These are phyloP conservation scores for Ogataea glucozyma DNA, from an alignment of 805 yeast species.

Conservation along the genomic window DNA sequence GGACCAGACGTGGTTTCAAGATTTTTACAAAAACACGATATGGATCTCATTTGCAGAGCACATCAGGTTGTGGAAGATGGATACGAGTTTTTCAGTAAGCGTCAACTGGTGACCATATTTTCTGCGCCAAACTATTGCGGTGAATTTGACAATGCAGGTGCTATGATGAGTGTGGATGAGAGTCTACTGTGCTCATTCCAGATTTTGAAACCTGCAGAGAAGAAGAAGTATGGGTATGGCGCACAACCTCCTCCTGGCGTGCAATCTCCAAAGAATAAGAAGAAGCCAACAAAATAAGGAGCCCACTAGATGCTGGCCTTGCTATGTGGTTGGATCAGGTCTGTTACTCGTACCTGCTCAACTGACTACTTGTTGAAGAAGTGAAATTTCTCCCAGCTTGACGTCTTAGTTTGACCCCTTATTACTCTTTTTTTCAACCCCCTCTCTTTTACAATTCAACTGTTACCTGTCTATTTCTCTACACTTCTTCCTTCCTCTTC, in stretches of 20 bases:
- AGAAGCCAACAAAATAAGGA: constrained; percentile 30
- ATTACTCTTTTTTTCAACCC: background rate
- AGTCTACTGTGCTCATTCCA: constrained; percentile 93
- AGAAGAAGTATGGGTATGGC: constrained; percentile 61
- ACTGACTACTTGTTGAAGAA: background rate
- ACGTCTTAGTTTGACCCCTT: constrained; percentile 8
- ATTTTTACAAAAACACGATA: constrained; percentile 93
- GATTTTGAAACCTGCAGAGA: constrained; percentile 96
- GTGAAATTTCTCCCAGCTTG: background rate
- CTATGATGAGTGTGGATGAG: constrained; percentile 99
- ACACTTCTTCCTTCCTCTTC: constrained; percentile 3
- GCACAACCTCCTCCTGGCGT: constrained; percentile 24
- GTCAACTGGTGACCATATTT: constrained; percentile 93
- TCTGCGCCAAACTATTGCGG: constrained; percentile 99
- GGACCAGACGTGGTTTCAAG: constrained; percentile 99
- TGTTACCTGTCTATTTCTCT: constrained; percentile 8
- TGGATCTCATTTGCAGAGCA: constrained; percentile 97
- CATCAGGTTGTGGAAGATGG: constrained; percentile 99
- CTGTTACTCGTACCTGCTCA: too few species aligned
- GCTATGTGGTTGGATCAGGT: background rate
- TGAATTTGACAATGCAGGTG: constrained; percentile 98
- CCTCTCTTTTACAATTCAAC: constrained; percentile 8
- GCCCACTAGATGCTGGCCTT: constrained; percentile 9
- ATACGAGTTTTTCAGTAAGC: constrained; percentile 92
- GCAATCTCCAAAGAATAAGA: constrained; percentile 32